Conservation (phyloP, 495 filamentous ascomycete species). For the Penicillium simplicissimum region DNA sequence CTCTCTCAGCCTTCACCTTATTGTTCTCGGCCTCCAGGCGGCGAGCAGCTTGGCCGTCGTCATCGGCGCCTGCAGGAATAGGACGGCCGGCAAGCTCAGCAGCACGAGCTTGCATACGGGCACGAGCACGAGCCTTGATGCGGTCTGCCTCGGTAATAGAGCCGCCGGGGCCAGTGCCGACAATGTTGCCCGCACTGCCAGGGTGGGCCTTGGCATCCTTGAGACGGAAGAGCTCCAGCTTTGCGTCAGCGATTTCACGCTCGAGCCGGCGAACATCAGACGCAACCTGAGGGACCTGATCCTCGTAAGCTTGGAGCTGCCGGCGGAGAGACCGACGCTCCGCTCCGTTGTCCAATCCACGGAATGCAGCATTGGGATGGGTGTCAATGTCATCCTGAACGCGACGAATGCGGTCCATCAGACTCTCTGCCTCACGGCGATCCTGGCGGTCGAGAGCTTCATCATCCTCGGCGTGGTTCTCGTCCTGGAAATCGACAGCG, state of each 20-base stretch:
- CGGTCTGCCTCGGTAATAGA: slow-evolving; percentile 90
- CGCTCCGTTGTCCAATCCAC: slow-evolving; percentile 76
- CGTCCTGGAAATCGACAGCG: slow-evolving; percentile 95
- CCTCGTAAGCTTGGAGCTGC: slow-evolving; percentile 83
- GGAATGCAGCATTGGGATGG: slow-evolving; percentile 77
- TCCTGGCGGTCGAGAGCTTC: slow-evolving; percentile 89
- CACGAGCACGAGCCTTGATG: slow-evolving; percentile 90
- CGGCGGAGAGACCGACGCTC: slow-evolving; percentile 83
- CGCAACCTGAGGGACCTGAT: slow-evolving; percentile 87
- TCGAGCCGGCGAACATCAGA: slow-evolving; percentile 90
- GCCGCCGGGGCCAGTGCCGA: slow-evolving; percentile 93
- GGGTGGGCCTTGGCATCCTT: slow-evolving; percentile 93
- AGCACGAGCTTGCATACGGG: slow-evolving; percentile 97
- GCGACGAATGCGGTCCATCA: slow-evolving; percentile 89
- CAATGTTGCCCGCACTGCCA: slow-evolving; percentile 73
- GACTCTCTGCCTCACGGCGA: slow-evolving; percentile 86
- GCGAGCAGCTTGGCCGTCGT: slow-evolving; percentile 74
- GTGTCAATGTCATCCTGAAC: slow-evolving; percentile 95
- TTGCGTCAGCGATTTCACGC: slow-evolving; percentile 88
- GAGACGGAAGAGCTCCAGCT: slow-evolving; percentile 89
- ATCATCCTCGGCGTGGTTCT: slow-evolving; percentile 85
- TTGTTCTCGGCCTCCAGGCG: slow-evolving; percentile 84
- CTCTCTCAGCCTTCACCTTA: slow-evolving; percentile 76
- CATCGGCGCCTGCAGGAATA: slow-evolving; percentile 58
- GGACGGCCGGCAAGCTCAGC: slow-evolving; percentile 88